A percentile compares a stretch with the other conserved stretches of the same genome.
Conservation (phyloP, 495 filamentous ascomycete genomes). For the Trichoderma orchidacearum region DNA sequence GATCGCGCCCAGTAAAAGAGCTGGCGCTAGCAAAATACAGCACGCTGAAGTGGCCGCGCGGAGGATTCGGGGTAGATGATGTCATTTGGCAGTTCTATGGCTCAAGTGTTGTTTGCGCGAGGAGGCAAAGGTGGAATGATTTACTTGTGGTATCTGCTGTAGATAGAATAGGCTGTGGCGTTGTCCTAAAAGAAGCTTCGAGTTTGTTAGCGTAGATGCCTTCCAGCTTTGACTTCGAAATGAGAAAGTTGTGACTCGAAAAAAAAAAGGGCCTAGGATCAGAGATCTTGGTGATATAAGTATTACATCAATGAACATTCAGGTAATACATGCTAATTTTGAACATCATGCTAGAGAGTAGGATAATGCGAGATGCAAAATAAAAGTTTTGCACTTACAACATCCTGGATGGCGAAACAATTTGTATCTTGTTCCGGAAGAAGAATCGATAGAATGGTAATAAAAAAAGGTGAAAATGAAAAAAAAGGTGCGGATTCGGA, state of each 20-base stretch:
- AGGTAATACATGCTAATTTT: slow-evolving; percentile 57
- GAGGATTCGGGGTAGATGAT: slow-evolving; percentile 23
- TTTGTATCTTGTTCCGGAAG: slow-evolving; percentile 1
- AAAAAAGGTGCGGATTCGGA: not conserved
- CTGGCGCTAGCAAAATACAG: slow-evolving; percentile 80
- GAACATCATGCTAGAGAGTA: slow-evolving; percentile 25
- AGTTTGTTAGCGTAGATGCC: slow-evolving; percentile 8
- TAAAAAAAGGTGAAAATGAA: slow-evolving; percentile 4
- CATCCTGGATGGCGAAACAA: not conserved
- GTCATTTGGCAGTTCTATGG: slow-evolving; percentile 5
- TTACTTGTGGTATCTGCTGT: not conserved
- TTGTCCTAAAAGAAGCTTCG: not conserved
- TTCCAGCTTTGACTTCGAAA: not conserved
- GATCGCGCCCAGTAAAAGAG: slow-evolving; percentile 56
- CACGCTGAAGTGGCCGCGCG: slow-evolving; percentile 54
- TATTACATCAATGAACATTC: slow-evolving; percentile 33
- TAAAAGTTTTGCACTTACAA: slow-evolving; percentile 7
- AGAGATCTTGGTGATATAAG: slow-evolving; percentile 51
- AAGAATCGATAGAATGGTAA: not conserved
- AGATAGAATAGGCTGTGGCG: not conserved
- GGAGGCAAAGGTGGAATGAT: too few relatives aligned
- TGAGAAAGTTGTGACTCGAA: slow-evolving; percentile 1
- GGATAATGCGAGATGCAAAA: not conserved
- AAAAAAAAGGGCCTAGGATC: slow-evolving; percentile 19
- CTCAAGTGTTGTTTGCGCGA: too few relatives aligned